Evolutionary conservation across 2,329 filamentous ascomycete species (phyloP).

Genomic region (Graphilbum fragrans): DNA sequence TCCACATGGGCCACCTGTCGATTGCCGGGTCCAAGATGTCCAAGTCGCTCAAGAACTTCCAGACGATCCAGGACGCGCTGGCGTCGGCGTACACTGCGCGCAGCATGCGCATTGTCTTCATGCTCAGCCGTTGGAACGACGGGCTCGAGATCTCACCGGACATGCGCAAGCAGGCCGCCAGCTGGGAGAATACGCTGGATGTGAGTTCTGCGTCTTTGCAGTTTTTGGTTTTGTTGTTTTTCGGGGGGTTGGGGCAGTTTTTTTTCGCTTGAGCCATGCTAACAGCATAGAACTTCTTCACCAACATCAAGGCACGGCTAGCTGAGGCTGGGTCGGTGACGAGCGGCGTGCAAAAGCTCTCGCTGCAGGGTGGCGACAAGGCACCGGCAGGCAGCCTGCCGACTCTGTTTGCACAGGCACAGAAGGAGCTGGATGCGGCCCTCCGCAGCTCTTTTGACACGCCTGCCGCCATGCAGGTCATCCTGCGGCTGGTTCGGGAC

Average conservation of each 20-base stretch:
- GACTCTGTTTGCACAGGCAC: slow-evolving; percentile 36
- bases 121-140: slow-evolving; percentile 57
- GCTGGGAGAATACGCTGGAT: slow-evolving; percentile 38
- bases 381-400: slow-evolving; percentile 7
- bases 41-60: slow-evolving; percentile 63
- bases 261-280: background rate
- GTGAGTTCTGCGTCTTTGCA: slow-evolving; percentile 2
- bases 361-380: slow-evolving; percentile 1
- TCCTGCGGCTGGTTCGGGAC: slow-evolving; percentile 52
- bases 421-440: slow-evolving; percentile 44
- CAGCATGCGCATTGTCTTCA: slow-evolving; percentile 54
- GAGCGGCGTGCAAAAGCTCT: slow-evolving; percentile 5
- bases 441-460: slow-evolving; percentile 62
- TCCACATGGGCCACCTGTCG: slow-evolving; percentile 54
- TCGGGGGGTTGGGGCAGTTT: too few relatives aligned
- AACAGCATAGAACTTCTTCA: slow-evolving; percentile 9
- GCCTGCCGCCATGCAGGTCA: slow-evolving; percentile 45
- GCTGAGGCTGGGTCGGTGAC: slow-evolving; percentile 3
- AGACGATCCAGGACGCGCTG: slow-evolving; percentile 55
- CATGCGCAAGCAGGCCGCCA: slow-evolving; percentile 42
- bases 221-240: background rate
- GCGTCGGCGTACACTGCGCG: slow-evolving; percentile 51
- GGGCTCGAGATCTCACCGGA: slow-evolving; percentile 60
- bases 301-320: slow-evolving; percentile 10
- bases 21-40: slow-evolving; percentile 52